Evolutionary conservation across 2,329 filamentous ascomycete species (phyloP), one percentile per base, ranked within the genome.

Genomic region (Cadophora malorum): DNA sequence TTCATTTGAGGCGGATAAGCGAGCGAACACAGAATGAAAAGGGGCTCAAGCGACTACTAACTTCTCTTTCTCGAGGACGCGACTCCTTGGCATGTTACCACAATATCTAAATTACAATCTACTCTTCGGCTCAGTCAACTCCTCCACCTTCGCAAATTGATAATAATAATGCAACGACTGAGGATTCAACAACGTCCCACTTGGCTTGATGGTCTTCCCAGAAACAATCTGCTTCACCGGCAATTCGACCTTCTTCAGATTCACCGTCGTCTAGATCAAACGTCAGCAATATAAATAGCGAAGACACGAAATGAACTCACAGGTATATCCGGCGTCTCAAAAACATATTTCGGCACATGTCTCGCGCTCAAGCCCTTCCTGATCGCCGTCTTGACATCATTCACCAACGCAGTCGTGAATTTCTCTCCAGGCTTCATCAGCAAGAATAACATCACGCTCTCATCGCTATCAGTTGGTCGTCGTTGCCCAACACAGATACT

Each of bases 191-290:
- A 96, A 79, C 4, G 92, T 95, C 1, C 91, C 91, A 60, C 90
- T 92, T 0, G 91, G 86, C 79, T 91, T 93, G 76, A 96, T 86
- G 28, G 81, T 86, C 73, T 89, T 88, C 0, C 92, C 92, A 0
- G 87, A 93, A 0, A 96, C 89, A 70, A 96, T 96, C 76, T 92
- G 90, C 80, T 96, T 96, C 35, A 96, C 90, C 0, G 92, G 92
- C 63, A 96, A 74, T 78, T 96, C 92, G 4, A 96, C 92, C 79
- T 96, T 96, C 78, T 96, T 96, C 61, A 92, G 79, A 76, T 95
- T 96, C 70, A 96, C 88, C 0, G 92, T 96, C 0, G 89, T 91
- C 88, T 93, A n/a, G 28, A 10, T 55, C 61, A 38, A 23, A 21
- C 28, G 52, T 65, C 41, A 69, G 64, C 53, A 9, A 59, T 21